These are phyloP conservation scores for Solanum lycopersicoides DNA, from an alignment of 257 asterid species.

Conservation along the genomic window DNA sequence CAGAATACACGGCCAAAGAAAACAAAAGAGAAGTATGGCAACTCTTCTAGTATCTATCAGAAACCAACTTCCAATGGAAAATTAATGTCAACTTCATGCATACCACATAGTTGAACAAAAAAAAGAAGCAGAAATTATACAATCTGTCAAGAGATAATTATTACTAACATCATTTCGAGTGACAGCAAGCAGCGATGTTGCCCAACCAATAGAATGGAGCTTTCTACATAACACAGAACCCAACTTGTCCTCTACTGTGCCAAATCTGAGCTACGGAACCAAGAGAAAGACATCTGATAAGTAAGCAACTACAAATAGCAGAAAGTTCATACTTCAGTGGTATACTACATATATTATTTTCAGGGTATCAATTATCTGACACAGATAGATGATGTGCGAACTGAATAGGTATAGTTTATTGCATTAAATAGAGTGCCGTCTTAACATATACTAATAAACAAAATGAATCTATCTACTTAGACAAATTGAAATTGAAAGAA, in stretches of 20 bases:
- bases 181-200: conserved; percentile 43
- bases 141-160: background rate
- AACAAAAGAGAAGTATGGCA: background rate
- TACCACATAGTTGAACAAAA: background rate
- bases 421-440: background rate
- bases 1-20: background rate
- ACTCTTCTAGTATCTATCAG: background rate
- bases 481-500: background rate
- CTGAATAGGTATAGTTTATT: background rate
- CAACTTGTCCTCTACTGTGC: conserved; percentile 69
- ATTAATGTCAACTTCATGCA: background rate
- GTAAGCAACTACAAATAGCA: conserved; percentile 6
- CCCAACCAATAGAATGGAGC: conserved; percentile 76
- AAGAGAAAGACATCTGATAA: conserved; percentile 25
- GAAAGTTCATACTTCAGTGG: background rate
- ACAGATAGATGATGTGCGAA: background rate
- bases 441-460: background rate
- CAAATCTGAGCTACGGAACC: conserved; percentile 96
- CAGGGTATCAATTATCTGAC: background rate
- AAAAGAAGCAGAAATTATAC: background rate
- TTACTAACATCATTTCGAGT: conserved; percentile 62
- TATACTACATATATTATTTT: background rate
- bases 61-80: background rate
- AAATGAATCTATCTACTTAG: background rate
- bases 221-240: conserved; percentile 45